These are phyloP conservation scores for Rhynchosporium agropyri DNA, from an alignment of 2,329 filamentous ascomycete genomes.

Conservation along the genomic window DNA sequence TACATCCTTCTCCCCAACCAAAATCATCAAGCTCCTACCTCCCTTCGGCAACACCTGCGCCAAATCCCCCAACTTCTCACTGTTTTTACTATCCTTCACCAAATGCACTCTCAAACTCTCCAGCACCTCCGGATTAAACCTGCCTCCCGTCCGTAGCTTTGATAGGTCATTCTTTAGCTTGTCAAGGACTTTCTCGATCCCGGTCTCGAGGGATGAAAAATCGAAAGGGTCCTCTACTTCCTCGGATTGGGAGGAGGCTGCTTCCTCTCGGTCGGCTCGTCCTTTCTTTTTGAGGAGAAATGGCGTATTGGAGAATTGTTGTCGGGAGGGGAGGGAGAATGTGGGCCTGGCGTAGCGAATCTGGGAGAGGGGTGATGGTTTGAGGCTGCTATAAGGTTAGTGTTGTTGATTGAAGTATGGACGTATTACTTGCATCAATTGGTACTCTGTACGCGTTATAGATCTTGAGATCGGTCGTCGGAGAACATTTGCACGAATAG, in stretches of 20 bases:
- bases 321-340: not conserved
- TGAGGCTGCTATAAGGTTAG: conserved; percentile 14
- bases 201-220: conserved; percentile 57
- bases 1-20: conserved; percentile 66
- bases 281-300: conserved; percentile 37
- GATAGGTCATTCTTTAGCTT: conserved; percentile 62
- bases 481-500: conserved; percentile 23
- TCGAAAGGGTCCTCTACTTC: conserved; percentile 57
- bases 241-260: conserved; percentile 12
- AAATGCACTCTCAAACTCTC: conserved; percentile 63
- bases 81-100: conserved; percentile 54
- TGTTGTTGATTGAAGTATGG: not conserved
- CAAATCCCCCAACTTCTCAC: conserved; percentile 59
- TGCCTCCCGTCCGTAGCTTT: conserved; percentile 62
- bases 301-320: conserved; percentile 26
- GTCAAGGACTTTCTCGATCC: conserved; percentile 57
- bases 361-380: conserved; percentile 5
- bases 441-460: conserved; percentile 19
- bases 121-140: conserved; percentile 63
- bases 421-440: conserved; percentile 24
- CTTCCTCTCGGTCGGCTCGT: conserved; percentile 31
- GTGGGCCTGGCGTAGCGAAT: conserved; percentile 3
- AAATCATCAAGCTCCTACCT: conserved; percentile 60
- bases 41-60: conserved; percentile 69
- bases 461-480: not conserved